These are phyloP conservation scores for Metschnikowia sp. DNA, from an alignment of 805 yeast genomes.

Conservation along the genomic window DNA sequence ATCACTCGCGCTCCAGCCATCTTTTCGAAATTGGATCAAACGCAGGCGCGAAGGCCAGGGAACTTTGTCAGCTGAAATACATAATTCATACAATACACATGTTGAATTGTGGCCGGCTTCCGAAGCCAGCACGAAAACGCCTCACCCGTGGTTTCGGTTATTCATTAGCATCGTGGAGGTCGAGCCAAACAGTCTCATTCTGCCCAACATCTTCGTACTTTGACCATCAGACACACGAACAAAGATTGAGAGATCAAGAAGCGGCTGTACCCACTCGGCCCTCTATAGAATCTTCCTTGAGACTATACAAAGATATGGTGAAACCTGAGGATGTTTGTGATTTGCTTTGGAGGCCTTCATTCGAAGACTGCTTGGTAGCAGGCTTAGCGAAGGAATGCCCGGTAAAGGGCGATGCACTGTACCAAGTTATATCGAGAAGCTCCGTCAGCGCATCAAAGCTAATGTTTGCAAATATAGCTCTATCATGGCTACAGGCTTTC, in stretches of 20 bases:
- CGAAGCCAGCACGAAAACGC: neutral
- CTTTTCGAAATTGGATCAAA: neutral
- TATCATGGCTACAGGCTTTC: constrained; percentile 30
- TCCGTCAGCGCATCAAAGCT: constrained; percentile 16
- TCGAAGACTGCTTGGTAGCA: constrained; percentile 30
- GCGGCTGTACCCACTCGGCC: constrained; percentile 36
- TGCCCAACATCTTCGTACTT: constrained; percentile 27
- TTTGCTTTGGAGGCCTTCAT: constrained; percentile 25
- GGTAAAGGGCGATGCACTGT: constrained; percentile 25
- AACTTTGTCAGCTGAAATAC: no score
- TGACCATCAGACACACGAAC: constrained; percentile 26
- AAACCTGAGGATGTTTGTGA: constrained; percentile 36
- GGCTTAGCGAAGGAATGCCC: constrained; percentile 27
- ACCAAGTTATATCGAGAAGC: constrained; percentile 20
- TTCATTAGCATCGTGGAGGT: neutral
- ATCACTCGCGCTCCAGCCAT: neutral
- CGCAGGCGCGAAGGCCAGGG: neutral
- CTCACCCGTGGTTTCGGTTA: neutral
- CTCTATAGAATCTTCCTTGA: constrained; percentile 8
- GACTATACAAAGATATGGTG: constrained; percentile 22
- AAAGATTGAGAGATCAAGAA: constrained; percentile 27
- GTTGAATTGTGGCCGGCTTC: constrained; percentile 3
- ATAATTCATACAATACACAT: neutral
- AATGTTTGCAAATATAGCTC: constrained; percentile 26
- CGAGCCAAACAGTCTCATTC: constrained; percentile 15